Conservation (phyloP, 139 green algal species). For the Micractinium conductrix region DNA sequence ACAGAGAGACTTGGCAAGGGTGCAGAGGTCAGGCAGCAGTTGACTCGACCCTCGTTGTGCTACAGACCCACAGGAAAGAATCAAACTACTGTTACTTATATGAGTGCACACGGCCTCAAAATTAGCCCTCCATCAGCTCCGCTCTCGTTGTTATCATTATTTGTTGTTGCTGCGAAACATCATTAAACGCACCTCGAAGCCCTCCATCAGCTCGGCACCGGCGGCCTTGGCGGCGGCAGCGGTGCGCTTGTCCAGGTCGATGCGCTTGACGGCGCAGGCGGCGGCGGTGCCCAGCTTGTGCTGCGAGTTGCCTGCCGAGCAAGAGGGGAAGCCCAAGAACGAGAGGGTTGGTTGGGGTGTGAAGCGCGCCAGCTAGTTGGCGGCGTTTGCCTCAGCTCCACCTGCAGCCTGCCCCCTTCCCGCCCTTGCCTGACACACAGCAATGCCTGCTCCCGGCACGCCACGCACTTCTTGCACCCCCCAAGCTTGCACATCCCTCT, state of each 20-base stretch:
- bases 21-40: too few species aligned
- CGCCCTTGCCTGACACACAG: too few species aligned
- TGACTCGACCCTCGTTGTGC: too few species aligned
- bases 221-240: constrained; percentile 54
- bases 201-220: constrained; percentile 85
- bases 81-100: too few species aligned
- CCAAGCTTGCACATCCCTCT: too few species aligned
- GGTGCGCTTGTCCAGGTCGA: constrained; percentile 80
- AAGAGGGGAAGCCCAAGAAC: neutral
- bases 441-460: too few species aligned
- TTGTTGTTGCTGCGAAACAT: constrained; percentile 67
- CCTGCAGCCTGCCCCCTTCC: neutral
- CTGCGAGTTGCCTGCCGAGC: constrained; percentile 55
- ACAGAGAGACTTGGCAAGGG: too few species aligned
- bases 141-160: too few species aligned
- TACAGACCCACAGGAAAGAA: too few species aligned
- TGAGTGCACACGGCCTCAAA: too few species aligned
- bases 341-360: neutral
- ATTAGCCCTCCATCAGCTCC: too few species aligned
- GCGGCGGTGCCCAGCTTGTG: constrained; percentile 80
- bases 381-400: neutral
- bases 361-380: neutral
- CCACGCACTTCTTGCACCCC: too few species aligned
- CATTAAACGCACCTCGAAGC: constrained; percentile 84
- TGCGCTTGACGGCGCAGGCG: constrained; percentile 85